Evolutionary conservation across 2,329 filamentous ascomycete species (phyloP), one percentile per base, ranked within the genome.

Genomic region (Hortaea sp.): DNA sequence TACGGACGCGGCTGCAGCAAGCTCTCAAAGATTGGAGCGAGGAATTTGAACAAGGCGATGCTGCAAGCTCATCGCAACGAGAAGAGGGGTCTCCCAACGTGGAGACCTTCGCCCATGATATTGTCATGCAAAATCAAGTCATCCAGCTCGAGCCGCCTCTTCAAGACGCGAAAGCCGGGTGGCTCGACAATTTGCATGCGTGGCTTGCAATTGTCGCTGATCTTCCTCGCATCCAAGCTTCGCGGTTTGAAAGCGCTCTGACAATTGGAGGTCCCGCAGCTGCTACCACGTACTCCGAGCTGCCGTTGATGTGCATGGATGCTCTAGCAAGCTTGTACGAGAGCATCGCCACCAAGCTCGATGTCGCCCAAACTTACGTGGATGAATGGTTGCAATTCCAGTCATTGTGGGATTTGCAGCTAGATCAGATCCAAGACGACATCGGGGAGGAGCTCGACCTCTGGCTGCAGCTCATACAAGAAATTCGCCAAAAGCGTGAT

Each of bases 381-480:
- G 88, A 95, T 63, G 94, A 97, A 66, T 98, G 92, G 92, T 75
- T 98, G 40, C 92, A 95, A 58, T 98, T 97, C 68, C 92, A 98
- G 66, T 97, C 90, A 5, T 76, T 98, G 0, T 98, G 92, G 92
- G 92, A 98, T 70, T 75, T 98, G 47, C 90, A 95, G 63, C 88
- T 90, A 2, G 90, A 95, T 53, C 87, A 95, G 56, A 88, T 98
- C 1, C 95, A 95, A 60, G 88, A 94, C 51, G 79, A 86, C 44
- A 77, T 98, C 6, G 89, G 90, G 7, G 89, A 97, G 53, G 85
- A 95, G 60, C 77, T 98, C 12, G 84, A 88, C 5, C 82, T 86
- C 58, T 98, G 92, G 92, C 73, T 98, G 30, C 89, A 97, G 63
- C 74, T 95, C 37, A 78, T 98, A n/a, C 88, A 95, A 60, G 92